Base-by-base conservation (phyloP, 352 stramenopile genomes). In the Saprolegnia parasitica region DNA sequence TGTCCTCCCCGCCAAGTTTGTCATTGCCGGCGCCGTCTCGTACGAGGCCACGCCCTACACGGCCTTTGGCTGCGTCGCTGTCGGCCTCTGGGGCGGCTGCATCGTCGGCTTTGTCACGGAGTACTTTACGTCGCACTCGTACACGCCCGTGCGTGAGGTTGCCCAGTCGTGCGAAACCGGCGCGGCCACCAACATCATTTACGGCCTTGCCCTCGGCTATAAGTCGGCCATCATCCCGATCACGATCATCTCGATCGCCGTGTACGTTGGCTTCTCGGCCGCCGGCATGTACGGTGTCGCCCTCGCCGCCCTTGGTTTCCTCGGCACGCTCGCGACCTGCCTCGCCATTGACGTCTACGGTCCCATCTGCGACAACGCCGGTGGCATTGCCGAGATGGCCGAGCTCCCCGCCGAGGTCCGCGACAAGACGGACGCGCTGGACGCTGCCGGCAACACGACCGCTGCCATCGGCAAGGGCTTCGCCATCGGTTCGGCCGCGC, bases 261-360 rank as follows among this genome's bases (percentile, higher is more conserved):
- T 99, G 72, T 99, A 98, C 78, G 90, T 97, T 49, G 96, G 93
- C 40, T 99, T 99, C 82, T 92, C 90, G 49, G 88, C 97, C 37
- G 96, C 86, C 68, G 96, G 97, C 77, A 98, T 99, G 87, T 99
- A 99, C 79, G 97, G 97, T 77, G 97, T 94, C 66, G 81, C 84
- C 9, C 89, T 99, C 72, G 94, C 97, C 29, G 97, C 98, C 23
- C 96, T 99, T 75, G 98, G 98, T 57, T 99, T 99, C 91, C 90
- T 99, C 46, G 96, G 94, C 64, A 99, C 98, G 72, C 94, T 99
- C 65, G 94, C 95, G 29, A 99, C 96, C 58, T 98, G 93, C 74
- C 89, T 99, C 58, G 98, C 98, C 24, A 99, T 99, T 86, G 98
- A 99, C 80, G 97, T 98, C 52, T 99, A 99, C 81, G 97, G 97